Evolutionary conservation across 2,329 filamentous ascomycete genomes (phyloP), one percentile per base, ranked within the genome.

Genomic region (Didymella arachidicola): DNA sequence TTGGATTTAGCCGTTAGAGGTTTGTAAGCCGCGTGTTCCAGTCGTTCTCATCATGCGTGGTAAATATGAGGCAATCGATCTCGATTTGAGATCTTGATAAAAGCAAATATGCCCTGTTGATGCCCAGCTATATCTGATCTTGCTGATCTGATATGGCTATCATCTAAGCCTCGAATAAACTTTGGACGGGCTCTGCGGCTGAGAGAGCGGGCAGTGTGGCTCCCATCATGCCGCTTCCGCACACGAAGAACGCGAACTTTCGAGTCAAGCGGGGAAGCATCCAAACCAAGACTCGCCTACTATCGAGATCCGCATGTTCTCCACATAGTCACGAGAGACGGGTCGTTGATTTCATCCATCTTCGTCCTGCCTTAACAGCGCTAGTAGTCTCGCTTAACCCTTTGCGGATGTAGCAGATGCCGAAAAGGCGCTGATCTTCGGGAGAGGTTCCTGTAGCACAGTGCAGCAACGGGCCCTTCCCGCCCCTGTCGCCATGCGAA

Each of bases 401-500:
- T 30, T 38, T 44, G 30, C 2, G 53, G 29, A 39, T 10, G 22
- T 14, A 5, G 7, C 38, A 16, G 14, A 18, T 38, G 16, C 43
- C 19, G 39, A 44, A 54, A 54, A 18, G 19, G 52, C 12, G 41
- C 36, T 32, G 25, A 44, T 55, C 41, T 11, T 39, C 53, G 45
- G 30, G 14, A 19, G 38, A 39, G 57, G 54, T 53, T 36, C 32
- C 32, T 36, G 16, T n/a, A 6, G 32, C 32, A 36, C 32, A n/a
- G 32, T 36, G 32, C 32, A 36, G 14, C 32, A 36, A 36, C 16
- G 16, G 32, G 8, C n/a, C 32, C 39, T 51, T 65, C 61, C 53
- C 50, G 47, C 29, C 44, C 53, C 51, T 46, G 32, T 53, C 45
- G 52, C 56, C 51, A 60, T 55, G 55, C 54, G 57, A 62, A n/a